phyloP scores from a whole-genome alignment of 108 stramenopile genomes.

The Asterionellopsis glacialis region DNA sequence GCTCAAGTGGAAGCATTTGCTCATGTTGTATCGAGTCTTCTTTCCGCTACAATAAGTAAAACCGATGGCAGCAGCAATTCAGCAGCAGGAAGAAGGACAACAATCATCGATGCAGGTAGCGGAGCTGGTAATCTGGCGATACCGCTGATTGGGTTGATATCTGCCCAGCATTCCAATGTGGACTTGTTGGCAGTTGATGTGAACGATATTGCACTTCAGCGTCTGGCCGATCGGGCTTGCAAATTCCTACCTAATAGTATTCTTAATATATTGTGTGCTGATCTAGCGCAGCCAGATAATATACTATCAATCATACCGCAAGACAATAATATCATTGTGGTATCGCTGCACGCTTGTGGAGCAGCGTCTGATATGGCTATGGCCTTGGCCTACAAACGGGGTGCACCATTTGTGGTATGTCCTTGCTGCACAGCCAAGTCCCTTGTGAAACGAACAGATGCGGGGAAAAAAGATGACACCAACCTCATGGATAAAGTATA shows the following conservation, averaged over 20 bases:
- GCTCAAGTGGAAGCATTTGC: constrained; percentile 30
- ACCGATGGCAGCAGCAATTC: too few species aligned
- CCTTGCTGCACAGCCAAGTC: constrained; percentile 25
- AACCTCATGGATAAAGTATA: too few species aligned
- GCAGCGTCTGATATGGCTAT: constrained; percentile 23
- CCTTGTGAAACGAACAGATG: constrained; percentile 1
- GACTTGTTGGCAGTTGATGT: constrained; percentile 28
- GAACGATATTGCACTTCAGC: constrained; percentile 13
- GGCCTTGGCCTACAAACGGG: neutral
- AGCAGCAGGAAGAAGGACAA: too few species aligned
- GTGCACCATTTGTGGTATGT: constrained; percentile 18
- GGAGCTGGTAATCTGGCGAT: constrained; percentile 20
- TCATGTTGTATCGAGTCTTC: constrained; percentile 13
- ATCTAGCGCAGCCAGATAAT: neutral
- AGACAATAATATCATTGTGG: constrained; percentile 4
- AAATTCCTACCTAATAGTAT: neutral
- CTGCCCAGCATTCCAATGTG: constrained; percentile 12
- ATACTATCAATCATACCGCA: neutral
- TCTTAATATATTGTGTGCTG: constrained; percentile 10
- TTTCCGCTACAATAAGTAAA: too few species aligned
- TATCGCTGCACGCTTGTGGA: constrained; percentile 25
- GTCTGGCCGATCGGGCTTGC: constrained; percentile 1
- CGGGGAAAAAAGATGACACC: neutral
- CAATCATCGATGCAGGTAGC: constrained; percentile 15
- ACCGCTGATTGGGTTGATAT: constrained; percentile 4